phyloP scores from a whole-genome alignment of 345 rosid species.

The Gossypium raimondii region DNA sequence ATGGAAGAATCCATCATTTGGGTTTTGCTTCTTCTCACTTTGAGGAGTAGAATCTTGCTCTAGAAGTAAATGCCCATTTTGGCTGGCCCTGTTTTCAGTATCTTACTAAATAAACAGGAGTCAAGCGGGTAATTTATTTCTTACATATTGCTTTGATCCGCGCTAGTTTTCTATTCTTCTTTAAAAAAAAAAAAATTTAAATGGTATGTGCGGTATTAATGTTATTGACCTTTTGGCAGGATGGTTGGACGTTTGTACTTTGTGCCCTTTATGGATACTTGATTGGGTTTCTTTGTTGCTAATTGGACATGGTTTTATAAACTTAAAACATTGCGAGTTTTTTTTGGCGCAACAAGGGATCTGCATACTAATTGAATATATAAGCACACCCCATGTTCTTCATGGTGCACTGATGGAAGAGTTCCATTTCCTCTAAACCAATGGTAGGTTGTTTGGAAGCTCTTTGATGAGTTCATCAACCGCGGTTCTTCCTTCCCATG shows the following conservation, averaged over 20 bases:
- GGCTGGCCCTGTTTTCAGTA: constrained; percentile 29
- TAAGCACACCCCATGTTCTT: constrained; percentile 21
- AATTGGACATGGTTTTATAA: constrained; percentile 33
- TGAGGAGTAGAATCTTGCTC: constrained; percentile 27
- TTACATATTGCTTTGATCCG: constrained; percentile 16
- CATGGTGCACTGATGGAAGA: constrained; percentile 22
- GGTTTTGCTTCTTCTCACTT: constrained; percentile 26
- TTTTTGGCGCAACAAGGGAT: constrained; percentile 21
- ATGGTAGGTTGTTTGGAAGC: constrained; percentile 7
- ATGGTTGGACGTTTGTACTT: constrained; percentile 35
- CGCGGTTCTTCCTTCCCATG: not conserved
- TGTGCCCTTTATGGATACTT: constrained; percentile 42
- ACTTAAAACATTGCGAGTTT: constrained; percentile 14
- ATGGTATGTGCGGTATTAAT: constrained; percentile 32
- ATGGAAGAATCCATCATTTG: constrained; percentile 28
- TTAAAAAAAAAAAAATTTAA: not conserved
- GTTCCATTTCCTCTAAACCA: constrained; percentile 15
- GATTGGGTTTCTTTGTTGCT: constrained; percentile 45
- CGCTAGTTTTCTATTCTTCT: constrained; percentile 19
- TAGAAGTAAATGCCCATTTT: constrained; percentile 28
- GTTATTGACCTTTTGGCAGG: constrained; percentile 52
- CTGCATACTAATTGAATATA: constrained; percentile 23
- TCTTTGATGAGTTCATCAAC: not conserved
- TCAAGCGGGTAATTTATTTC: constrained; percentile 40
- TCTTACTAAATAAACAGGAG: constrained; percentile 35